These are phyloP conservation scores for Gnetum montanum DNA, from an alignment of 75 land plant species.

Conservation along the genomic window DNA sequence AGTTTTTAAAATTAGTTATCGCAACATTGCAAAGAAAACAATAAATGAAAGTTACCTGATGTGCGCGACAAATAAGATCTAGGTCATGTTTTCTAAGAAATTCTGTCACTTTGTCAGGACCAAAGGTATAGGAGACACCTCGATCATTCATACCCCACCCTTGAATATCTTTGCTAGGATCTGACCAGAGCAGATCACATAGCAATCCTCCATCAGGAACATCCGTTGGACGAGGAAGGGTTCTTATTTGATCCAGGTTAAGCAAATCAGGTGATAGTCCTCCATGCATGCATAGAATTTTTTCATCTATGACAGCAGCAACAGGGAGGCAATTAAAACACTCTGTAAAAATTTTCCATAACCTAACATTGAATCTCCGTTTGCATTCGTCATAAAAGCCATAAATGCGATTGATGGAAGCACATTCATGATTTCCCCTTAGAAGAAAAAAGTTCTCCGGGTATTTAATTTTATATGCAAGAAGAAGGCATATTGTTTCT, in stretches of 20 bases:
- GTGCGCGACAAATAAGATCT: slow-evolving; percentile 85
- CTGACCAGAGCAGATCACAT: slow-evolving; percentile 81
- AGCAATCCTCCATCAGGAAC: slow-evolving; percentile 73
- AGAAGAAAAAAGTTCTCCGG: slow-evolving; percentile 72
- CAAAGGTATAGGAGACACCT: slow-evolving; percentile 81
- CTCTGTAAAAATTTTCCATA: slow-evolving; percentile 79
- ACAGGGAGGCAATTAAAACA: slow-evolving; percentile 82
- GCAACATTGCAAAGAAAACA: background rate
- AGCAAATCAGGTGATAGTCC: slow-evolving; percentile 75
- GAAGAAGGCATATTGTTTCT: slow-evolving; percentile 75
- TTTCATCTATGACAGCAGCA: slow-evolving; percentile 79
- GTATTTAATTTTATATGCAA: slow-evolving; percentile 71
- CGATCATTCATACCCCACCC: slow-evolving; percentile 87
- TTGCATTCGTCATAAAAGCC: slow-evolving; percentile 88
- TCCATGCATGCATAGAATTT: slow-evolving; percentile 88
- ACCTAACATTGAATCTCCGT: slow-evolving; percentile 71
- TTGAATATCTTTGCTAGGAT: slow-evolving; percentile 60
- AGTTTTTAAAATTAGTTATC: background rate
- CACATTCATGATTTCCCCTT: slow-evolving; percentile 76
- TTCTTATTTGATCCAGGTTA: slow-evolving; percentile 53
- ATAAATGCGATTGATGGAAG: slow-evolving; percentile 75
- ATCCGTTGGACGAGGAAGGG: slow-evolving; percentile 56
- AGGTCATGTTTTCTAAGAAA: slow-evolving; percentile 63
- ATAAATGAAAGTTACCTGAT: slow-evolving; percentile 58
- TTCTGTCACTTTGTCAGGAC: slow-evolving; percentile 63